A percentile compares a stretch with the other conserved stretches of the same genome.
These are phyloP conservation scores for Brassica cretica DNA, from an alignment of 345 rosid species.

Conservation along the genomic window DNA sequence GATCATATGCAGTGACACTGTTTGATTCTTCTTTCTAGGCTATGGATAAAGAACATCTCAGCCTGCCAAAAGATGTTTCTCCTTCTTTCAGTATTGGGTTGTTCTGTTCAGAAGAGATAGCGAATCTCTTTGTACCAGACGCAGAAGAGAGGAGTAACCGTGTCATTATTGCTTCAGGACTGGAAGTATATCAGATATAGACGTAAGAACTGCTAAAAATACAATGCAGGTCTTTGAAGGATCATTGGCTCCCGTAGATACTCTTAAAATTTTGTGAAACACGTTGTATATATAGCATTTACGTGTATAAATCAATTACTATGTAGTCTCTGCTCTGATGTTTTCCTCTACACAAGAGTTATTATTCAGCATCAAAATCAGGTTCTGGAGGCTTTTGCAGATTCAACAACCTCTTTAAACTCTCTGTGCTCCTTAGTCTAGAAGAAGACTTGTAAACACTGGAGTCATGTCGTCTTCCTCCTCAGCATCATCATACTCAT, in stretches of 20 bases:
- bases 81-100: constrained; percentile 67
- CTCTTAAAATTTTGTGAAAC: constrained; percentile 17
- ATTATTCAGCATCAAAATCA: constrained; percentile 50
- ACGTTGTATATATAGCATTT: constrained; percentile 20
- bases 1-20: too few species aligned
- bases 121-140: constrained; percentile 59
- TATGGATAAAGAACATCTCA: too few species aligned
- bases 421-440: constrained; percentile 37
- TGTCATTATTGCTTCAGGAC: constrained; percentile 60
- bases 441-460: constrained; percentile 40
- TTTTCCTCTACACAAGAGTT: too few species aligned
- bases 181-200: constrained; percentile 64
- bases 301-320: constrained; percentile 12
- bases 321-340: too few species aligned
- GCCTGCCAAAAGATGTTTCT: neutral
- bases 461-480: constrained; percentile 38
- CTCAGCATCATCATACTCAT: constrained; percentile 23
- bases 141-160: constrained; percentile 66
- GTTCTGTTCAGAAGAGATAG: constrained; percentile 76
- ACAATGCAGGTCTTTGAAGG: constrained; percentile 61
- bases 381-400: constrained; percentile 85
- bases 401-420: constrained; percentile 47
- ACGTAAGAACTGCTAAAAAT: constrained; percentile 54
- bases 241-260: constrained; percentile 66
- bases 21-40: too few species aligned